Base-by-base conservation (phyloP, 176 grass and related monocot genomes). In the Oryza glaberrima region DNA sequence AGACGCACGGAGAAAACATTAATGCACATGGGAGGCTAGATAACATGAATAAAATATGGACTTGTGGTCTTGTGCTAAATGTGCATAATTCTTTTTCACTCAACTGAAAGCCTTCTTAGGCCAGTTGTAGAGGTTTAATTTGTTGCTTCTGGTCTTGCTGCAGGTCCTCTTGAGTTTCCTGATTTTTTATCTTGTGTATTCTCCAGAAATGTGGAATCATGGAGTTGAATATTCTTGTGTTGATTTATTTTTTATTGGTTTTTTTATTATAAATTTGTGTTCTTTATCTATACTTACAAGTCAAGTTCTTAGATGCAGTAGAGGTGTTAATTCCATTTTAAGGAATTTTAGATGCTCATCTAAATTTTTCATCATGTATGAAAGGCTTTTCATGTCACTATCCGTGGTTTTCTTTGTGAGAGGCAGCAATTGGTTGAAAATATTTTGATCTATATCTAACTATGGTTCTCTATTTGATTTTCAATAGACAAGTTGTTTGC, bases 391-490 rank as follows among this genome's bases (percentile, higher is more conserved):
- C 46, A 60, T 77, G 23, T 32, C 83, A 85, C 9, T 69, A 54
- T 77, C 15, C 2, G 6, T 48, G 14, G 11, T 77, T 85, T 77
- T n/a, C 22, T 41, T 16, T 77, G 48, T 58, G 45, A 28, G 48
- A 77, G 69, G 22, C 82, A 22, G 48, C 65, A 85, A 7, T 77
- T 60, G 35, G 15, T 45, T 54, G 67, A 77, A 26, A 85, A 44
- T 70, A 8, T 69, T 68, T 44, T 70, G 15, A 15, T 61, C 30
- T 70, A 9, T 85, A 1, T 69, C 2, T n/a, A 7, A 49, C 30
- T 63, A 15, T 54, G 44, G 32, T 16, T 77, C 12, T 34, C 45
- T 60, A 82, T 82, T 32, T 56, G 6, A 28, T 47, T 77, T 61
- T 61, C 22, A 30, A 20, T 60, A 16, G 44, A 19, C 23, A 20